Base-by-base conservation (phyloP, 306 rosid species). In the Citrullus amarus region DNA sequence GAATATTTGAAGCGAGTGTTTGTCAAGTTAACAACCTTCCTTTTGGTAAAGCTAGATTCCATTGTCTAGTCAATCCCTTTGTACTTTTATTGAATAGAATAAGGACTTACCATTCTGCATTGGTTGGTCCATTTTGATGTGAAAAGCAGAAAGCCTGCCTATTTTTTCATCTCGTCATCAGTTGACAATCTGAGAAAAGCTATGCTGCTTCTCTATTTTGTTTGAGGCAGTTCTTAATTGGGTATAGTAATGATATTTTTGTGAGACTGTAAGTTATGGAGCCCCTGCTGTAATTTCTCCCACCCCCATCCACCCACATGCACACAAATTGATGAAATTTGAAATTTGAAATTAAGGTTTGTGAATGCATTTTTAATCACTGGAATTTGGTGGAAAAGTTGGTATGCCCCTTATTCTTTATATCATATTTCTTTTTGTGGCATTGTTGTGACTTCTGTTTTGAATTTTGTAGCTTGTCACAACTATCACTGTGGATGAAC, bases 401-500 rank as follows among this genome's bases (percentile, higher is more conserved):
- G 3, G 3, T 15, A 55, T 7, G 46, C 32, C 17, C 8, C 51
- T 36, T 56, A 17, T 61, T 59, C 15, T 9, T 20, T 16, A 43
- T 36, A 9, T 53, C 34, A 15, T 59, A 51, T 79, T 7, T 20
- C 57, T 55, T 62, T 22, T 74, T 9, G 4, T 48, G 22, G 16
- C 0, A 16, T 53, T 9, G 38, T 16, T 63, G 41, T 71, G 77
- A 16, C 17, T 71, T 63, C 41, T 15, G 78, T 71, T 69, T 81
- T 67, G 54, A 77, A 53, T 12, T 71, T 22, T 80, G 16, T 76
- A 93, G 98, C 96, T 93, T 62, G 76, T 79, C 65, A 81, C 97
- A 78, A 91, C 92, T 30, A 58, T 93, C 48, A 93, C 98, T 11
- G 81, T 90, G 22, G 86, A 90, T 74, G 92, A 93, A 87, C 88